phyloP scores from a whole-genome alignment of 495 filamentous ascomycete species.

The Podospora pseudoanserina region DNA sequence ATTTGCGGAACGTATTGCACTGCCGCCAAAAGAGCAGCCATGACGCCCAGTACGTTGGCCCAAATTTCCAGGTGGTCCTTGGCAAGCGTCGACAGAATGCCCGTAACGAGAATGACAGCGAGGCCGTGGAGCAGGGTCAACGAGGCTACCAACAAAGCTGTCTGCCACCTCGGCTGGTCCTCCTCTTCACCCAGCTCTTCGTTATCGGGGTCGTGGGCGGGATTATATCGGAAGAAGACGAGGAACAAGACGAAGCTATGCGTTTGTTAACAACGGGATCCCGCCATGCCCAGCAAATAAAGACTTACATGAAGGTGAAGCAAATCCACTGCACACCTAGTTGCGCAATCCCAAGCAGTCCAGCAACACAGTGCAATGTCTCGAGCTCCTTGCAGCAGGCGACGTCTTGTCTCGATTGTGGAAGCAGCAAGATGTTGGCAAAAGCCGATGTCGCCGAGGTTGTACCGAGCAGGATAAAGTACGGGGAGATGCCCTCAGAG shows the following conservation, averaged over 20 bases:
- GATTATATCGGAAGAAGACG: conserved; percentile 72
- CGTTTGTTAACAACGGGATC: neutral
- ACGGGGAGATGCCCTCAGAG: conserved; percentile 93
- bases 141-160: conserved; percentile 67
- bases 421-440: conserved; percentile 84
- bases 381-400: conserved; percentile 78
- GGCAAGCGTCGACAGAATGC: conserved; percentile 54
- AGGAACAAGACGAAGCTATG: conserved; percentile 78
- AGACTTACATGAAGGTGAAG: conserved; percentile 85
- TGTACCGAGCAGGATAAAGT: conserved; percentile 86
- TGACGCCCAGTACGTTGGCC: conserved; percentile 79
- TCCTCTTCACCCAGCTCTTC: conserved; percentile 30
- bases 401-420: conserved; percentile 70
- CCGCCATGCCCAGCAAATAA: neutral
- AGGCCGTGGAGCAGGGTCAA: conserved; percentile 70
- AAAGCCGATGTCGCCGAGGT: conserved; percentile 84
- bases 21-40: conserved; percentile 70
- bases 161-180: conserved; percentile 61
- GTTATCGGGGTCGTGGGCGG: conserved; percentile 43
- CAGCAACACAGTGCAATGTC: conserved; percentile 78
- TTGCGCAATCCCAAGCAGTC: conserved; percentile 81
- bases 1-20: conserved; percentile 96
- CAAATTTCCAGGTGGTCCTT: conserved; percentile 62
- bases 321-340: conserved; percentile 87
- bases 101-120: conserved; percentile 60